These are phyloP conservation scores for Musa beccarii DNA, from an alignment of 176 grass and related monocot genomes.

Conservation along the genomic window DNA sequence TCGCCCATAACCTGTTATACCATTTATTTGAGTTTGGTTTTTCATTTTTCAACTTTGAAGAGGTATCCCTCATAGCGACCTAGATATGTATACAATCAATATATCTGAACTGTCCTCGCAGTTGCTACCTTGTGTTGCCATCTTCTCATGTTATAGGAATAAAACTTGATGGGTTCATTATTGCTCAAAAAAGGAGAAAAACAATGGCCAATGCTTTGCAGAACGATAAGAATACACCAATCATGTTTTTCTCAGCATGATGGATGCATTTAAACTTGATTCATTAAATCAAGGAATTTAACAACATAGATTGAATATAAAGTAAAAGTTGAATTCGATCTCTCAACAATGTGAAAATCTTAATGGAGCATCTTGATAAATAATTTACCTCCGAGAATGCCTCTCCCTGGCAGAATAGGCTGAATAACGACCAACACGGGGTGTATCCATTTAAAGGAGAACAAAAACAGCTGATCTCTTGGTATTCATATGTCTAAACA, in stretches of 20 bases:
- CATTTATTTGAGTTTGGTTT: neutral
- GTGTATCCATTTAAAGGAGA: neutral
- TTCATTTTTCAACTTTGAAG: neutral
- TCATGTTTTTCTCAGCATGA: neutral
- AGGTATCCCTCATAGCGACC: neutral
- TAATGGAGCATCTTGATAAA: neutral
- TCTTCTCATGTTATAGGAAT: neutral
- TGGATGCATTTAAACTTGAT: neutral
- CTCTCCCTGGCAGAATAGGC: conserved; percentile 6
- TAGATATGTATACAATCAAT: neutral
- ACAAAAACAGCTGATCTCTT: neutral
- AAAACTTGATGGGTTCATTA: neutral
- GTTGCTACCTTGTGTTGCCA: neutral
- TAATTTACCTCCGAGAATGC: conserved; percentile 15
- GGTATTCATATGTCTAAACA: neutral
- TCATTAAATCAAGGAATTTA: neutral
- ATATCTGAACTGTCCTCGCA: neutral
- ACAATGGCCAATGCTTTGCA: neutral
- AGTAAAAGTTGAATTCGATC: too few species aligned
- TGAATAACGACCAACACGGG: neutral
- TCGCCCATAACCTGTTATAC: neutral
- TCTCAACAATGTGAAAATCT: too few species aligned
- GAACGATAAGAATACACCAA: neutral
- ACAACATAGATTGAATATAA: neutral
- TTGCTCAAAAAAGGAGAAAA: neutral